These are phyloP conservation scores for Arabidopsis hybrid DNA, from an alignment of 441 rosid genomes.

Conservation along the genomic window DNA sequence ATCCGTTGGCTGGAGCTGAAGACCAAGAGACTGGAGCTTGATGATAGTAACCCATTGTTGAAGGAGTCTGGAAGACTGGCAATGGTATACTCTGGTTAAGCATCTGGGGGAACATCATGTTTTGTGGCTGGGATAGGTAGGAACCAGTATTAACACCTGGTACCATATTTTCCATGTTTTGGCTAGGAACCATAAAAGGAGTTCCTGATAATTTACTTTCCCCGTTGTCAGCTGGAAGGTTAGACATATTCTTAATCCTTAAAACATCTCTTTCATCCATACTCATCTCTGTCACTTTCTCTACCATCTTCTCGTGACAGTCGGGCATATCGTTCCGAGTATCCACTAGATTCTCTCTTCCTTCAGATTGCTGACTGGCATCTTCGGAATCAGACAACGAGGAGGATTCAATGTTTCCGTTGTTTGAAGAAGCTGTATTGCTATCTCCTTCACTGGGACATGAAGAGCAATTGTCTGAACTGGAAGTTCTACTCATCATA, in stretches of 20 bases:
- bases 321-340: slow-evolving; percentile 43
- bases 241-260: slow-evolving; percentile 47
- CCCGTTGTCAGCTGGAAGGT: slow-evolving; percentile 42
- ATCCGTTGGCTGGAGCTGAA: slow-evolving; percentile 68
- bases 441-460: slow-evolving; percentile 19
- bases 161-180: slow-evolving; percentile 50
- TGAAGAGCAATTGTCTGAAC: slow-evolving; percentile 22
- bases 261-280: slow-evolving; percentile 32
- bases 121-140: slow-evolving; percentile 58
- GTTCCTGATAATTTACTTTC: slow-evolving; percentile 43
- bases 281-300: slow-evolving; percentile 23
- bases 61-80: slow-evolving; percentile 69
- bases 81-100: slow-evolving; percentile 65
- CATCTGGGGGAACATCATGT: slow-evolving; percentile 53
- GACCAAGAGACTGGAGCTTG: slow-evolving; percentile 90
- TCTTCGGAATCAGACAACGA: slow-evolving; percentile 10
- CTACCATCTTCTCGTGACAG: slow-evolving; percentile 28
- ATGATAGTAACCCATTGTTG: slow-evolving; percentile 75
- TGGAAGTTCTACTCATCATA: slow-evolving; percentile 23
- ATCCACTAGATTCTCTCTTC: slow-evolving; percentile 56
- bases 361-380: slow-evolving; percentile 43
- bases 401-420: slow-evolving; percentile 8
- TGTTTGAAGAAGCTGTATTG: slow-evolving; percentile 18
- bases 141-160: slow-evolving; percentile 46
- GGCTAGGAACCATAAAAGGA: slow-evolving; percentile 46